Base-by-base conservation (phyloP, 768 basidiomycete species). In the Leccinum aurantiacum region DNA sequence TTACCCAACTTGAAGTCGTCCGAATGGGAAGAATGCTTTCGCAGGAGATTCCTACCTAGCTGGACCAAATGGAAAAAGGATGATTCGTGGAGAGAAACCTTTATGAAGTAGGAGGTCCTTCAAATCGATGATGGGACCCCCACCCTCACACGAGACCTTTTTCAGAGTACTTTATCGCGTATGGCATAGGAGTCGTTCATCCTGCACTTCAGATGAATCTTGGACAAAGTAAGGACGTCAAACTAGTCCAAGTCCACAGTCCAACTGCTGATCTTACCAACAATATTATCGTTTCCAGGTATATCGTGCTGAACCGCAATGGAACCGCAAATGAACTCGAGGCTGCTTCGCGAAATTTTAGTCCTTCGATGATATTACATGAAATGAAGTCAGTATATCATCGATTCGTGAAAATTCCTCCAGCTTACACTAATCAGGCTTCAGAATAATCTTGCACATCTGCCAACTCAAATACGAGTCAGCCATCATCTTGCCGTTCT, bases 11-110 rank as follows among this genome's bases (percentile, higher is more conserved):
- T 92, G 62, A 82, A 74, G 63, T 77, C 83, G 13, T 64, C 71
- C 1, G 86, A 92, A 61, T 93, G 90, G 90, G 84, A 90, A 64
- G 89, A 90, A 59, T 84, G 84, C 60, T 91, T 91, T 67, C 78
- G 75, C 53, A 78, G 84, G 58, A 76, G 91, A 46, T 93, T 91
- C 74, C 74, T 90, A 13, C 91, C 91, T 6, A 82, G 88, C n/a
- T 92, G 89, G 89, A 67, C 67, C 29, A 89, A 82, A 71, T 86
- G 85, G 84, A 88, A 83, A 71, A 85, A 81, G 63, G 84, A 86
- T 49, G 71, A 60, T 31, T 66, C 79, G 3, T 91, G 91, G 90
- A 86, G 81, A 67, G 82, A 81, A 67, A 77, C 81, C 0, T 93
- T 84, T 68, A 68, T 85, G 60, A 90, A 83, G 91, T 90, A 48